Percentiles rank a stretch among this genome's conserved stretches.
Conservation (phyloP, 2,329 filamentous ascomycete genomes). For the Colletotrichum tropicale region DNA sequence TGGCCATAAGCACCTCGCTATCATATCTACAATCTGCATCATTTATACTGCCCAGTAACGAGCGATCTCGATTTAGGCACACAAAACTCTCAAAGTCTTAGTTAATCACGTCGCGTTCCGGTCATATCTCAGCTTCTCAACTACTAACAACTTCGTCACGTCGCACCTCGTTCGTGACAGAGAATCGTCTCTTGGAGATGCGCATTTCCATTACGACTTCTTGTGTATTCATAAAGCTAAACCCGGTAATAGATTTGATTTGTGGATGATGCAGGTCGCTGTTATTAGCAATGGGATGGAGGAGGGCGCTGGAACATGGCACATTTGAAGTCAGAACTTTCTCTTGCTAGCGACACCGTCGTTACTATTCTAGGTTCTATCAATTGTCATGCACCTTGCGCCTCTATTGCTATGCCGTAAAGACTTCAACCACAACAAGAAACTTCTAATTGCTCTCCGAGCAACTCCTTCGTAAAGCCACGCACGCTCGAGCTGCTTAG, state of each 20-base stretch:
- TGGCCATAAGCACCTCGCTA: background rate
- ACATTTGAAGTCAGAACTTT: background rate
- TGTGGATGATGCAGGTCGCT: background rate
- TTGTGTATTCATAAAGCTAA: fast-evolving
- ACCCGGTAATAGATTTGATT: background rate
- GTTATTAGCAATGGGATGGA: background rate
- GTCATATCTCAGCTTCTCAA: background rate
- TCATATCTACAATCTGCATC: background rate
- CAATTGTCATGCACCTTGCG: background rate
- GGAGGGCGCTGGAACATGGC: background rate
- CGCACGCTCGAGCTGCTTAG: background rate
- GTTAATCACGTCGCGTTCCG: background rate
- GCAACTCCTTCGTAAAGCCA: background rate
- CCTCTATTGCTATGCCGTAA: background rate
- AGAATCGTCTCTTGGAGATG: background rate
- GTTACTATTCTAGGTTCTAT: fast-evolving
- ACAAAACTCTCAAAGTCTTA: background rate
- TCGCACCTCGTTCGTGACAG: background rate
- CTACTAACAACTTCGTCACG: background rate
- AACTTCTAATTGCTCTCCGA: background rate
- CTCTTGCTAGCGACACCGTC: background rate
- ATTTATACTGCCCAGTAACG: background rate
- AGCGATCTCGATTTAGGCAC: background rate
- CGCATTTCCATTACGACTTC: fast-evolving
- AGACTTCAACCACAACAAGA: fast-evolving